A percentile compares a stretch with the other conserved stretches of the same genome.
phyloP scores from a whole-genome alignment of 2,329 filamentous ascomycete species.

The Keithomyces neogunnii region DNA sequence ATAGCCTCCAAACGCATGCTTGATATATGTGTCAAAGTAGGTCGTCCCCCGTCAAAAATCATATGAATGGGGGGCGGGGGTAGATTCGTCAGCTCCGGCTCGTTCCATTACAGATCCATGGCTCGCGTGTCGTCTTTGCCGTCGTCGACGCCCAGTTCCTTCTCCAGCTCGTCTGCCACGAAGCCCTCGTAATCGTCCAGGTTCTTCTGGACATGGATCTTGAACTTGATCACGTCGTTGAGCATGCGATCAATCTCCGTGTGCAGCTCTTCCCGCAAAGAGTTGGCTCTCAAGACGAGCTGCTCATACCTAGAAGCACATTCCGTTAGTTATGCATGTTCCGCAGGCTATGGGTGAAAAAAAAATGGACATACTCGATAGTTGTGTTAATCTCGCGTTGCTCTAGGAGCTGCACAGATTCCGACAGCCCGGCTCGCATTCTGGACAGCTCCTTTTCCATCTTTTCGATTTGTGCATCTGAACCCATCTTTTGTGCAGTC shows the following conservation, averaged over 20 bases:
- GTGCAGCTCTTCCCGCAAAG: constrained; percentile 92
- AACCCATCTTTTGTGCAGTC: constrained; percentile 77
- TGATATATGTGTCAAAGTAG: not conserved
- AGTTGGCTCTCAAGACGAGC: constrained; percentile 71
- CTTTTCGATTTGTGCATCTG: constrained; percentile 92
- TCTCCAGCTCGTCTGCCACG: constrained; percentile 86
- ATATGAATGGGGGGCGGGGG: not conserved
- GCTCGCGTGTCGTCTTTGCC: constrained; percentile 42
- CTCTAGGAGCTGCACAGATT: constrained; percentile 85
- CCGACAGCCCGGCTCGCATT: constrained; percentile 75
- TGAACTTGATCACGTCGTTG: constrained; percentile 97
- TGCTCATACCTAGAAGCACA: constrained; percentile 70
- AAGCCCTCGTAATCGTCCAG: constrained; percentile 93
- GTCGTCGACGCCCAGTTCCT: constrained; percentile 63
- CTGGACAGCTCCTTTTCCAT: constrained; percentile 97
- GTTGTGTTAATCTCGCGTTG: constrained; percentile 95
- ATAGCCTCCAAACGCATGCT: constrained; percentile 6
- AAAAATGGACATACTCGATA: constrained; percentile 63
- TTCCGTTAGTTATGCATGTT: not conserved
- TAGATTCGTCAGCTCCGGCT: not conserved
- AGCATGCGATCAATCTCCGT: constrained; percentile 93
- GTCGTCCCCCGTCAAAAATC: not conserved
- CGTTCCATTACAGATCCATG: constrained; percentile 26
- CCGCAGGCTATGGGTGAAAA: not conserved
- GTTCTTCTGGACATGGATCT: constrained; percentile 89